phyloP scores from a whole-genome alignment of 192 early-diverging fungal genomes.

The Podila clonocystis region DNA sequence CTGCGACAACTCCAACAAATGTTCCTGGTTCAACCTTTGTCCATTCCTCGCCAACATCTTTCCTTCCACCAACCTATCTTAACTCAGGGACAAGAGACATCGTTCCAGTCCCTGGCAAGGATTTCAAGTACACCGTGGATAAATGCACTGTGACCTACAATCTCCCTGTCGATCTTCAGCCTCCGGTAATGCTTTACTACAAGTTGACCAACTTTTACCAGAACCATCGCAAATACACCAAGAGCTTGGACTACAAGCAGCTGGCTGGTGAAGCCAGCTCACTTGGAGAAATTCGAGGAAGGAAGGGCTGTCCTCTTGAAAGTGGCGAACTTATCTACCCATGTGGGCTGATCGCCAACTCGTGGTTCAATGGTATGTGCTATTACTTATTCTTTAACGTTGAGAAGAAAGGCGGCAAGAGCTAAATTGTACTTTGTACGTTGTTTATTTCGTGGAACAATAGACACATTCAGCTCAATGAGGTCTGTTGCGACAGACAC shows the following conservation, averaged over 20 bases:
- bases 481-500: not conserved
- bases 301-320: slow-evolving; percentile 70
- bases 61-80: slow-evolving; percentile 16
- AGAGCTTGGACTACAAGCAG: slow-evolving; percentile 87
- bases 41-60: slow-evolving; percentile 16
- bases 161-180: slow-evolving; percentile 71
- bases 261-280: slow-evolving; percentile 73
- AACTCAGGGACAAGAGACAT: not conserved
- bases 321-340: slow-evolving; percentile 76
- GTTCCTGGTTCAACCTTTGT: slow-evolving; percentile 29
- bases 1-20: slow-evolving; percentile 1
- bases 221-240: slow-evolving; percentile 97
- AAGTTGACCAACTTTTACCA: slow-evolving; percentile 98
- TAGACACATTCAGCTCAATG: slow-evolving; percentile 50
- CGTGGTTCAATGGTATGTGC: slow-evolving; percentile 81
- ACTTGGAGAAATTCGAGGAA: slow-evolving; percentile 51
- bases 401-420: no score
- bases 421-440: no score
- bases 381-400: slow-evolving; percentile 1
- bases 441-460: not conserved
- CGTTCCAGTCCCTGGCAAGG: not conserved
- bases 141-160: slow-evolving; percentile 76
- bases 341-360: slow-evolving; percentile 97
- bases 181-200: slow-evolving; percentile 94
- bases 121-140: slow-evolving; percentile 27